Evolutionary conservation across 1,139 yeast species (phyloP).

Genomic region (Eremothecium cymbalariae): DNA sequence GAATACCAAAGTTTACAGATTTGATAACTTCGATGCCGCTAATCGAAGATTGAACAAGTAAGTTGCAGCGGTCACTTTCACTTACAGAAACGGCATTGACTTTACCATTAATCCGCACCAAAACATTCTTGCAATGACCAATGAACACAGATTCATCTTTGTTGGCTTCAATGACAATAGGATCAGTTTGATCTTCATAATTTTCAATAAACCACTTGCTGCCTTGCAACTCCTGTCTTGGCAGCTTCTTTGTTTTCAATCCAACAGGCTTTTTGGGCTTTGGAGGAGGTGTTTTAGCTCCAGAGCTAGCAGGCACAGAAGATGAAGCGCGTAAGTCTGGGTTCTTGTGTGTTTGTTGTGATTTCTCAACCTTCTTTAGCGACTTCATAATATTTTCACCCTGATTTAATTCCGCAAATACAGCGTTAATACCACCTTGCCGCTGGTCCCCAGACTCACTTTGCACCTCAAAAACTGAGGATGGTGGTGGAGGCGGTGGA

Average conservation of each 20-base stretch:
- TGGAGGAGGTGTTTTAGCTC: slow-evolving; percentile 41
- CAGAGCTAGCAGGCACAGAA: slow-evolving; percentile 29
- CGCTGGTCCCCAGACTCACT: slow-evolving; percentile 27
- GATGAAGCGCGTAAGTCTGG: slow-evolving; percentile 62
- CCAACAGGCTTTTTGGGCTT: slow-evolving; percentile 69
- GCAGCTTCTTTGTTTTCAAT: slow-evolving; percentile 50
- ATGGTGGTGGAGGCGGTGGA: slow-evolving; percentile 59
- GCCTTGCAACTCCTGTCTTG: slow-evolving; percentile 72
- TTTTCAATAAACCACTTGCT: slow-evolving; percentile 88
- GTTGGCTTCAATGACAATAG: slow-evolving; percentile 65
- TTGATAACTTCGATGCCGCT: slow-evolving; percentile 86
- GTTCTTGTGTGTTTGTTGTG: slow-evolving; percentile 92
- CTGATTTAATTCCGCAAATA: slow-evolving; percentile 80
- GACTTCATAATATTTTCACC: slow-evolving; percentile 81
- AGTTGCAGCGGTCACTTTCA: slow-evolving; percentile 61
- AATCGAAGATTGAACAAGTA: slow-evolving; percentile 76
- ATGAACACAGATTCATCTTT: slow-evolving; percentile 85
- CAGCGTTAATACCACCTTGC: slow-evolving; percentile 69
- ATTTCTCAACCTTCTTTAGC: slow-evolving; percentile 83
- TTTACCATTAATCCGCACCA: slow-evolving; percentile 83
- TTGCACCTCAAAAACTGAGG: slow-evolving; percentile 50
- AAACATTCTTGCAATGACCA: slow-evolving; percentile 65
- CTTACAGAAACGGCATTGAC: slow-evolving; percentile 81
- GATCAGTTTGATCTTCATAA: slow-evolving; percentile 47
- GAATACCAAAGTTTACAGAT: slow-evolving; percentile 73